phyloP scores from a whole-genome alignment of 306 rosid species.

The Alnus rubra region DNA sequence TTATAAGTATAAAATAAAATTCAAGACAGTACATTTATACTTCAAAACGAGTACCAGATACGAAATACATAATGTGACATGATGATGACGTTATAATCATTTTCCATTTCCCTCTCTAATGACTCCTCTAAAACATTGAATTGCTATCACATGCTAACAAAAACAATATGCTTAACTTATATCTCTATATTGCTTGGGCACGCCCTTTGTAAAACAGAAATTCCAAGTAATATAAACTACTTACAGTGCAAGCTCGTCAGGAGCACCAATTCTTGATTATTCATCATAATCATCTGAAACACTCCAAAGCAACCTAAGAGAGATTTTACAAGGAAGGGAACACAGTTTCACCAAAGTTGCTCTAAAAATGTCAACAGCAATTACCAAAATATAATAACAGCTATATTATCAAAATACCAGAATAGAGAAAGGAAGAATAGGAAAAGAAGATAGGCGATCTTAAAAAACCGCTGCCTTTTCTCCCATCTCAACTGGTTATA shows the following conservation, averaged over 20 bases:
- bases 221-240: slow-evolving; percentile 36
- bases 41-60: neutral
- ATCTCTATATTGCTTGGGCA: neutral
- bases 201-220: neutral
- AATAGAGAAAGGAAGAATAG: slow-evolving; percentile 53
- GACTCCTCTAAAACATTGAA: neutral
- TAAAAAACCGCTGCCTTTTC: slow-evolving; percentile 60
- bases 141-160: neutral
- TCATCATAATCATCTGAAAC: slow-evolving; percentile 41
- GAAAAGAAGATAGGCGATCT: slow-evolving; percentile 51
- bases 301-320: slow-evolving; percentile 65
- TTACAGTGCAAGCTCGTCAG: slow-evolving; percentile 32
- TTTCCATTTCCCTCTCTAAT: neutral
- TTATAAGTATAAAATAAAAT: neutral
- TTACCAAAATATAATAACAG: slow-evolving; percentile 1
- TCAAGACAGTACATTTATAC: neutral
- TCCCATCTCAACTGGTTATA: slow-evolving; percentile 71
- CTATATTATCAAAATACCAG: slow-evolving; percentile 47
- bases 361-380: slow-evolving; percentile 16
- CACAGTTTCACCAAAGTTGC: slow-evolving; percentile 21
- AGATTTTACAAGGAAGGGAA: slow-evolving; percentile 20
- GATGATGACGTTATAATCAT: neutral
- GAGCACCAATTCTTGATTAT: slow-evolving; percentile 28
- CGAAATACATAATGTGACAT: neutral
- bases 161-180: neutral